These are phyloP conservation scores for Stemphylium beticola DNA, from an alignment of 2,329 filamentous ascomycete genomes.

Conservation along the genomic window DNA sequence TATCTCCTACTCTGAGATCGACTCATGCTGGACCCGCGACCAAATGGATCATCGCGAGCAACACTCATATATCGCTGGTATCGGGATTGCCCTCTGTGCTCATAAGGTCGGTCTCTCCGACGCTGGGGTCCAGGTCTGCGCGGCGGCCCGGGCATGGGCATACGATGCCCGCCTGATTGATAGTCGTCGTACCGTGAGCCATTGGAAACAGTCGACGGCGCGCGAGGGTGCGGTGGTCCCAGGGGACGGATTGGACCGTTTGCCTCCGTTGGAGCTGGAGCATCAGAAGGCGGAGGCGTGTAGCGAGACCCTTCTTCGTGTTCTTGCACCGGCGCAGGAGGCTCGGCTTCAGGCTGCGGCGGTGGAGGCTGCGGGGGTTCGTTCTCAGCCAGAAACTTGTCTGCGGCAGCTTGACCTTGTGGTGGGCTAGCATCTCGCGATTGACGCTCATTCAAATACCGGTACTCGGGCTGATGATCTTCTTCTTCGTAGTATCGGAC, in stretches of 20 bases:
- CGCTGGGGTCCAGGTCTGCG: constrained; percentile 39
- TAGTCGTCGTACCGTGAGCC: constrained; percentile 41
- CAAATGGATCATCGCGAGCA: constrained; percentile 44
- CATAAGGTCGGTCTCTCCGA: constrained; percentile 41
- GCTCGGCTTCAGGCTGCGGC: constrained; percentile 22
- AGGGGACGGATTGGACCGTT: constrained; percentile 22
- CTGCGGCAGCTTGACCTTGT: constrained; percentile 39
- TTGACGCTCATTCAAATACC: constrained; percentile 28
- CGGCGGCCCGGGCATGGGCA: constrained; percentile 35
- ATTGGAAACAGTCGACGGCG: constrained; percentile 43
- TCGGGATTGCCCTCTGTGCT: constrained; percentile 41
- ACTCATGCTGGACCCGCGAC: constrained; percentile 43
- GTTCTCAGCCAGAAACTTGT: constrained; percentile 44
- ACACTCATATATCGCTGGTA: constrained; percentile 47
- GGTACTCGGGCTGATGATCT: constrained; percentile 28
- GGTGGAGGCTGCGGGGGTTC: constrained; percentile 22
- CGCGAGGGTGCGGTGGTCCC: constrained; percentile 26
- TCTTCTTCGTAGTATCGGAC: constrained; percentile 39
- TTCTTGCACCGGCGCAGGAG: constrained; percentile 25
- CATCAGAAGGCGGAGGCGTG: constrained; percentile 35
- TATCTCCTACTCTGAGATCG: constrained; percentile 46
- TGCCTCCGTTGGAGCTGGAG: constrained; percentile 21
- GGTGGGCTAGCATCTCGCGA: constrained; percentile 29
- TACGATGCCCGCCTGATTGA: constrained; percentile 28
- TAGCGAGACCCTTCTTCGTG: constrained; percentile 39